A percentile compares a stretch with the other conserved stretches of the same genome.
These are phyloP conservation scores for Talaromyces albobiverticillius DNA, from an alignment of 2,329 filamentous ascomycete species.

Conservation along the genomic window DNA sequence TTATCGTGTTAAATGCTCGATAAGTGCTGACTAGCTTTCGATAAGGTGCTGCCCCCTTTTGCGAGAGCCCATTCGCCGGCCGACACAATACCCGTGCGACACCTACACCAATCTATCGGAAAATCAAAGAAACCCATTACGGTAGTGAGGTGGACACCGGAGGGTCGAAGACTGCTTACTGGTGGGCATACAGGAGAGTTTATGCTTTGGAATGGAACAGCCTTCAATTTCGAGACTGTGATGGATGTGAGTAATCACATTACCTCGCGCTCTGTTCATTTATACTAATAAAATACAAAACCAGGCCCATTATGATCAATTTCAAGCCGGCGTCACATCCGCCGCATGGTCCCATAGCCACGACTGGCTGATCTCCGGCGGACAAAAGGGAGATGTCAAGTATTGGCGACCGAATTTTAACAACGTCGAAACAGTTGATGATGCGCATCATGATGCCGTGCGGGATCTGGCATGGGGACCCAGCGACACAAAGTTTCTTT, in stretches of 20 bases:
- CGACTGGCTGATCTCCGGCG: constrained; percentile 94
- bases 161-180: constrained; percentile 85
- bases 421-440: constrained; percentile 85
- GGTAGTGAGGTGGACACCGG: constrained; percentile 95
- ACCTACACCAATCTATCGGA: constrained; percentile 96
- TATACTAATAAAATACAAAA: background rate
- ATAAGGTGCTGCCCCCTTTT: constrained; percentile 81
- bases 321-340: constrained; percentile 44
- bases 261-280: background rate
- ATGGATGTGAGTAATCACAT: constrained; percentile 63
- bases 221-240: constrained; percentile 99
- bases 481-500: constrained; percentile 93
- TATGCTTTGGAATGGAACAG: constrained; percentile 96
- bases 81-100: constrained; percentile 88
- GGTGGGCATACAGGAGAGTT: constrained; percentile 97
- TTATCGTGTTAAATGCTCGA: background rate
- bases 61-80: constrained; percentile 71
- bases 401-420: constrained; percentile 99
- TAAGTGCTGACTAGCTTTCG: constrained; percentile 16
- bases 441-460: constrained; percentile 85
- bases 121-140: constrained; percentile 98
- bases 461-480: constrained; percentile 90
- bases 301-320: constrained; percentile 69
- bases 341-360: constrained; percentile 82
- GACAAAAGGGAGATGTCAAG: constrained; percentile 93